A percentile compares a stretch with the other conserved stretches of the same genome.
Conservation (phyloP, 192 early-diverging fungal genomes). For the Chytriomyces hyalinus region DNA sequence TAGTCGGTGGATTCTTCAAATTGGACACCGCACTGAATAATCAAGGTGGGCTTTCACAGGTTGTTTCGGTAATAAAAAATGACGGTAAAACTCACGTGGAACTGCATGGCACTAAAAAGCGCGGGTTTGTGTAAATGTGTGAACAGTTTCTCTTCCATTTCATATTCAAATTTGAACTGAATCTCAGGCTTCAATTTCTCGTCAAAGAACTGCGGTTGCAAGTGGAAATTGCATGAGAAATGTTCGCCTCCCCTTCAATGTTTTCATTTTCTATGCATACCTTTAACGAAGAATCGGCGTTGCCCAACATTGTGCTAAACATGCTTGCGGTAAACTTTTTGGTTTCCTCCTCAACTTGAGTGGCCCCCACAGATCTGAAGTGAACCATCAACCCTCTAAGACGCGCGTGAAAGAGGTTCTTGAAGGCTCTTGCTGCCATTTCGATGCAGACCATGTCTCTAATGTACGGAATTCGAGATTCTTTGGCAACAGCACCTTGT, state of each 20-base stretch:
- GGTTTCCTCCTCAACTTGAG: conserved; percentile 59
- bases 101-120: conserved; percentile 59
- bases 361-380: conserved; percentile 58
- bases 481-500: conserved; percentile 47
- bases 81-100: conserved; percentile 46
- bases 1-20: conserved; percentile 57
- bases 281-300: conserved; percentile 38
- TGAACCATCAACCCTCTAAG: conserved; percentile 53
- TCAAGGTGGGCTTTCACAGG: neutral
- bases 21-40: conserved; percentile 48
- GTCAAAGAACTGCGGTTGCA: conserved; percentile 47
- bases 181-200: conserved; percentile 49
- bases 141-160: conserved; percentile 43
- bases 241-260: neutral
- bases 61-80: neutral
- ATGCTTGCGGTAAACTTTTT: conserved; percentile 45
- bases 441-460: conserved; percentile 51
- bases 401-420: conserved; percentile 44
- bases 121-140: conserved; percentile 46
- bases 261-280: conserved; percentile 34
- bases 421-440: conserved; percentile 57
- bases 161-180: conserved; percentile 46
- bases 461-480: conserved; percentile 58
- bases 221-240: neutral
- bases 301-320: conserved; percentile 47